Percentiles rank a stretch among this genome's conserved stretches.
Evolutionary conservation across 371 early-diverging fungal species (phyloP).

Genomic region (Umbelopsis sp.): DNA sequence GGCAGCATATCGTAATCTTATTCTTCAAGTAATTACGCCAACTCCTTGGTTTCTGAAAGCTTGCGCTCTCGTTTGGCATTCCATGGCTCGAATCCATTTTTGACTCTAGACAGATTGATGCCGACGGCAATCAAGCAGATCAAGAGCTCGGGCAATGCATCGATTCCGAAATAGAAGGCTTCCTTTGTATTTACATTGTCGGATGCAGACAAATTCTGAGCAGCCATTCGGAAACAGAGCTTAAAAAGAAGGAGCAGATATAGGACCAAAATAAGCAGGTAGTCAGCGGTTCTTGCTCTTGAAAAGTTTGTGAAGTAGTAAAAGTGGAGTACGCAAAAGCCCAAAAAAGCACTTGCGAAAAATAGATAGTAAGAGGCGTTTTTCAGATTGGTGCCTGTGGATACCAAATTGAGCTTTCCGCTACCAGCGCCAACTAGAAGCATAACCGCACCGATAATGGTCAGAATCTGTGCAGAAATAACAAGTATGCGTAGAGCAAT

Average conservation of each 20-base stretch:
- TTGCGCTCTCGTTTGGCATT: background rate
- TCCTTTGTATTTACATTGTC: background rate
- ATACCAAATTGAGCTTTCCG: no score
- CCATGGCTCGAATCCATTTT: constrained; percentile 1
- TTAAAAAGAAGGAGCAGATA: background rate
- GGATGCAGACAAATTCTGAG: background rate
- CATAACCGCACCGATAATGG: no score
- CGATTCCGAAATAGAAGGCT: background rate
- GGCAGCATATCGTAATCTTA: background rate
- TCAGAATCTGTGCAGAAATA: no score
- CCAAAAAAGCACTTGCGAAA: no score
- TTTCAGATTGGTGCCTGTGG: no score
- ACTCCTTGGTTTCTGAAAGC: background rate
- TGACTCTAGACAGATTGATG: background rate
- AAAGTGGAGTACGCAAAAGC: no score
- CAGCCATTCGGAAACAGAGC: background rate
- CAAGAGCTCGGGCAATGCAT: background rate
- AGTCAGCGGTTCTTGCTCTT: no score
- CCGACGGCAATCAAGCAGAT: background rate
- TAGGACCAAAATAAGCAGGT: background rate
- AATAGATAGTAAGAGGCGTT: no score
- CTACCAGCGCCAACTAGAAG: no score
- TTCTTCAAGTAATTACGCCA: background rate
- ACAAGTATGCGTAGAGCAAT: no score
- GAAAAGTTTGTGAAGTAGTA: no score